phyloP scores from a whole-genome alignment of 139 green algal genomes.

The Haematococcus lacustris region DNA sequence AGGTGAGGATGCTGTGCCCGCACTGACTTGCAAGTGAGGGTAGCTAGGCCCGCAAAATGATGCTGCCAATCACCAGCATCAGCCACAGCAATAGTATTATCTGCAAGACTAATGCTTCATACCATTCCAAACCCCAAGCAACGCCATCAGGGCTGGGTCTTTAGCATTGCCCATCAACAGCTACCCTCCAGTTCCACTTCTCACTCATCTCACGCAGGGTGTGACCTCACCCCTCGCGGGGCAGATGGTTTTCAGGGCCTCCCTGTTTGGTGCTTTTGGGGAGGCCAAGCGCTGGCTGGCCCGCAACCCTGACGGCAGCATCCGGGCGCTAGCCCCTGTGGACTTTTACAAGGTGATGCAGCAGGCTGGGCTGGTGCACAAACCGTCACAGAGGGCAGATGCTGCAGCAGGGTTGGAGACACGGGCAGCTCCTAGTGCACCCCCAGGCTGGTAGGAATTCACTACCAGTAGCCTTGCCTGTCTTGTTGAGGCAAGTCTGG shows the following conservation, averaged over 20 bases:
- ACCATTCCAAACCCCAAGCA: neutral
- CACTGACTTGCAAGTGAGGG: neutral
- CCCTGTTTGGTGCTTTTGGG: constrained; percentile 82
- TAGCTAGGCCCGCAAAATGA: neutral
- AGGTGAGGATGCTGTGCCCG: constrained; percentile 41
- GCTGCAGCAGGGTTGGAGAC: too few species aligned
- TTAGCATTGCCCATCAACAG: too few species aligned
- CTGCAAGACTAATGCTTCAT: neutral
- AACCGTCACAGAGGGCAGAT: too few species aligned
- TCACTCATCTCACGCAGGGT: constrained; percentile 60
- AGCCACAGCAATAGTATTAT: too few species aligned
- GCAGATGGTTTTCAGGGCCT: constrained; percentile 90
- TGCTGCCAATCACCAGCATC: neutral
- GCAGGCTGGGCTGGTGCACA: too few species aligned
- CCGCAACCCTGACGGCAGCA: constrained; percentile 69
- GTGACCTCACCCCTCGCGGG: constrained; percentile 83
- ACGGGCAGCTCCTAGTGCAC: too few species aligned
- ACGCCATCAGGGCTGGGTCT: too few species aligned
- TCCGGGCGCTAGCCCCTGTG: constrained; percentile 28
- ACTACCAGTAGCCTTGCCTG: too few species aligned
- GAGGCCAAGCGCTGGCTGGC: constrained; percentile 71
- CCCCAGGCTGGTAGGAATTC: too few species aligned
- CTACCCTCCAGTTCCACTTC: too few species aligned
- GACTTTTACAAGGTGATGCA: constrained; percentile 70
- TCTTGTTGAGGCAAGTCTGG: too few species aligned